Percentiles rank a stretch among this genome's conserved stretches.
Evolutionary conservation across 192 early-diverging fungal genomes (phyloP).

Genomic region (Backusella macrospora): DNA sequence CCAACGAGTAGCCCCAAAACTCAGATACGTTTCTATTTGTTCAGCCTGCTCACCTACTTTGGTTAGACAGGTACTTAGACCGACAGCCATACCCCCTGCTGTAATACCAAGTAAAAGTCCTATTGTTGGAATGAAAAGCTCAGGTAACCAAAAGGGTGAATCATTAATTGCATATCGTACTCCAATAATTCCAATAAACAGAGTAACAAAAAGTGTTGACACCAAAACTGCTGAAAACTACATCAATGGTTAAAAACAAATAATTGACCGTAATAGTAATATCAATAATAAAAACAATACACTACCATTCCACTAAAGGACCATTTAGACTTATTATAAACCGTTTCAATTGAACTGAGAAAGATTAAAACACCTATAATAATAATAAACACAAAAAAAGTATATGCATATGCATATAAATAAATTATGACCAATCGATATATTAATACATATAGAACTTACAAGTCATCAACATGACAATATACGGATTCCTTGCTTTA

Average conservation of each 20-base stretch:
- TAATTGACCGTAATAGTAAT: too few species aligned
- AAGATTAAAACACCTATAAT: constrained; percentile 54
- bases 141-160: constrained; percentile 67
- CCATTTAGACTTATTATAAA: constrained; percentile 69
- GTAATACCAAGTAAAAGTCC: constrained; percentile 86
- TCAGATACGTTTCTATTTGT: constrained; percentile 48
- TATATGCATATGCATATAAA: neutral
- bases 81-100: constrained; percentile 71
- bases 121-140: constrained; percentile 81
- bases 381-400: neutral
- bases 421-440: neutral
- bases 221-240: constrained; percentile 51
- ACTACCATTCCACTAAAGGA: constrained; percentile 73
- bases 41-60: constrained; percentile 45
- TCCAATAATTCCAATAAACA: constrained; percentile 62
- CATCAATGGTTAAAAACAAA: neutral
- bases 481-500: constrained; percentile 57
- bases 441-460: constrained; percentile 28
- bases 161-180: constrained; percentile 73
- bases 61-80: constrained; percentile 57
- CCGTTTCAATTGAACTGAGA: constrained; percentile 66
- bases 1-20: constrained; percentile 82
- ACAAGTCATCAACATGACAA: constrained; percentile 65
- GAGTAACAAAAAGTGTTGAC: constrained; percentile 49
- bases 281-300: neutral